phyloP scores from a whole-genome alignment of 305 asterid genomes.

The Fraxinus angustifolia region DNA sequence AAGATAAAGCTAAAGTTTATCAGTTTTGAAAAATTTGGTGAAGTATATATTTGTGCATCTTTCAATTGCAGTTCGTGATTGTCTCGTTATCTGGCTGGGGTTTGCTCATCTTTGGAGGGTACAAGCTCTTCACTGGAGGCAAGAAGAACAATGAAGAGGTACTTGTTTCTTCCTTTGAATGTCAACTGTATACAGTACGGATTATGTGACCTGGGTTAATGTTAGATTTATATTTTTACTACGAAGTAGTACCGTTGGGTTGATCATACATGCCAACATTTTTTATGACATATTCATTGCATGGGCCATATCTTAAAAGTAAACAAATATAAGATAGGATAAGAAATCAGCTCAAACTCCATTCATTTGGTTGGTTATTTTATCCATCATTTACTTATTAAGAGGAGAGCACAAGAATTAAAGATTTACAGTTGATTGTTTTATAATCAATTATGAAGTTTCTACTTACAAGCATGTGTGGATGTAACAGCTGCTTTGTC shows the following conservation, averaged over 20 bases:
- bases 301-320: not conserved
- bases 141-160: slow-evolving; percentile 67
- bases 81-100: slow-evolving; percentile 80
- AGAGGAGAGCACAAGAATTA: too few relatives aligned
- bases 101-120: slow-evolving; percentile 48
- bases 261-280: not conserved
- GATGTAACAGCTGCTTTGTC: not conserved
- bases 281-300: not conserved
- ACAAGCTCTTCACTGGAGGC: slow-evolving; percentile 63
- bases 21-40: not conserved
- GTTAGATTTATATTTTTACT: not conserved
- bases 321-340: not conserved
- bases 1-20: not conserved
- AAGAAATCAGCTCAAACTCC: not conserved
- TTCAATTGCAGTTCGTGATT: slow-evolving; percentile 62
- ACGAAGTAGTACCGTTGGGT: not conserved
- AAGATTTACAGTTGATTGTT: too few relatives aligned
- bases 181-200: not conserved
- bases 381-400: too few relatives aligned
- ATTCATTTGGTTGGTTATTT: too few relatives aligned
- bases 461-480: not conserved
- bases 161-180: slow-evolving; percentile 16
- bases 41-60: not conserved
- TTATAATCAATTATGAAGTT: not conserved
- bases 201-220: not conserved